Percentiles rank a stretch among this genome's conserved stretches.
Conservation (phyloP, 495 filamentous ascomycete species). For the Umbilicaria muhlenbergii region DNA sequence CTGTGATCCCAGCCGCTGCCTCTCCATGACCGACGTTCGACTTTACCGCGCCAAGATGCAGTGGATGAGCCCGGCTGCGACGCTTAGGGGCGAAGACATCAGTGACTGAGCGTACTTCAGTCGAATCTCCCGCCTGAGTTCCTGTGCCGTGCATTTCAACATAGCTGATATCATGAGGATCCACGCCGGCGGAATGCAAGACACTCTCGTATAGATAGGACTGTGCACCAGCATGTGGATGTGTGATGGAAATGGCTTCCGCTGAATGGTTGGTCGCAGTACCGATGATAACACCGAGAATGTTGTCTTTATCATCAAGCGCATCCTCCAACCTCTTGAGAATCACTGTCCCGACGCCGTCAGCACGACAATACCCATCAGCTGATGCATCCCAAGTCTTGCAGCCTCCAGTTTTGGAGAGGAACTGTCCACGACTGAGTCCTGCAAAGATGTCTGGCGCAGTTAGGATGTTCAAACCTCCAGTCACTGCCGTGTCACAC, state of each 20-base stretch:
- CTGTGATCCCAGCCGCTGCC: slow-evolving; percentile 15
- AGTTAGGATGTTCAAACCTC: slow-evolving; percentile 28
- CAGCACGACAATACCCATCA: slow-evolving; percentile 33
- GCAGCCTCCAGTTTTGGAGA: slow-evolving; percentile 26
- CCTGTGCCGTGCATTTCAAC: slow-evolving; percentile 35
- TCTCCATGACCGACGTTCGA: slow-evolving; percentile 27
- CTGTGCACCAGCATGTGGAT: slow-evolving; percentile 25
- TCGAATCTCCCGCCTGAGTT: slow-evolving; percentile 27
- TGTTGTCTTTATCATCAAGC: slow-evolving; percentile 30
- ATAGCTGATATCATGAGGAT: slow-evolving; percentile 26
- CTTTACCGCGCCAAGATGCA: slow-evolving; percentile 22
- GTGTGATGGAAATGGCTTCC: slow-evolving; percentile 26
- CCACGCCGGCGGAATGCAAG: slow-evolving; percentile 21
- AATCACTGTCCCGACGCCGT: slow-evolving; percentile 27
- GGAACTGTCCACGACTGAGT: slow-evolving; percentile 27
- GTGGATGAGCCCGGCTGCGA: neutral
- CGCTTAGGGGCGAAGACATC: slow-evolving; percentile 42
- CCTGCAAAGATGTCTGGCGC: slow-evolving; percentile 27
- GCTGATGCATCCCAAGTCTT: slow-evolving; percentile 31
- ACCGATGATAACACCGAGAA: slow-evolving; percentile 28
- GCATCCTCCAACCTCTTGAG: slow-evolving; percentile 35
- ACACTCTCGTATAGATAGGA: slow-evolving; percentile 25
- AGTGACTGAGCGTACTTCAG: slow-evolving; percentile 27
- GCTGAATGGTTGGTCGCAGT: slow-evolving; percentile 26
- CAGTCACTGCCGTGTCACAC: slow-evolving; percentile 29